Conservation (phyloP, 768 basidiomycete species). For the Gyrodon lividus region DNA sequence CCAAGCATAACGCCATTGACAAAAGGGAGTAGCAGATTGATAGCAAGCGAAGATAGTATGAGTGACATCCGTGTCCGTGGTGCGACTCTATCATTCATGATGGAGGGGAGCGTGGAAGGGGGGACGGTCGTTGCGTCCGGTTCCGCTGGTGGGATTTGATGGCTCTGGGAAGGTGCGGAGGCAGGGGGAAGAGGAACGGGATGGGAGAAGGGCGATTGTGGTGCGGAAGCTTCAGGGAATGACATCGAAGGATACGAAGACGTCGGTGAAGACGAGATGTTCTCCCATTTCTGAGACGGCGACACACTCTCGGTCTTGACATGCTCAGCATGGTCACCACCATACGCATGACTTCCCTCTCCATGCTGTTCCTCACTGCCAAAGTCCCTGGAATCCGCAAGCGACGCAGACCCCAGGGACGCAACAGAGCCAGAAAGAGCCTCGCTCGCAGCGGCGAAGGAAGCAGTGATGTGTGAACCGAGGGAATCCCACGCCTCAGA, state of each 20-base stretch:
- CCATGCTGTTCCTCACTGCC: constrained; percentile 19
- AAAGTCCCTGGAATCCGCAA: too few relatives aligned
- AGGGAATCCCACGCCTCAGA: constrained; percentile 21
- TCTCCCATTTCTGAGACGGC: constrained; percentile 68
- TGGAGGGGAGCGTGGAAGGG: constrained; percentile 58
- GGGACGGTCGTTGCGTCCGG: constrained; percentile 25
- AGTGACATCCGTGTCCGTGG: constrained; percentile 67
- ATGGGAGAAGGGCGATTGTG: constrained; percentile 42
- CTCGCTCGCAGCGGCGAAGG: constrained; percentile 17
- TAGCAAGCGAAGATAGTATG: constrained; percentile 69
- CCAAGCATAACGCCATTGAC: constrained; percentile 95
- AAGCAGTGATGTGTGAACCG: constrained; percentile 27
- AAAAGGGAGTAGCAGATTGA: constrained; percentile 85
- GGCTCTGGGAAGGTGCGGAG: constrained; percentile 9
- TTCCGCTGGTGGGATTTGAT: constrained; percentile 22
- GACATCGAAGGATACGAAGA: constrained; percentile 80
- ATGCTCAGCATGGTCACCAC: constrained; percentile 1
- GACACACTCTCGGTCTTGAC: constrained; percentile 19
- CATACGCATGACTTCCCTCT: constrained; percentile 37
- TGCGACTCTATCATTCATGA: constrained; percentile 69
- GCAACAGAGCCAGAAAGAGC: constrained; percentile 16
- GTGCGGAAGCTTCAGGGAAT: constrained; percentile 62
- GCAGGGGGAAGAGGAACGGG: constrained; percentile 19
- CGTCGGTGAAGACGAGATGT: constrained; percentile 56
- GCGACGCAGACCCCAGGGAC: constrained; percentile 19